Evolutionary conservation across 768 basidiomycete genomes (phyloP).

Genomic region (Agaricus blazei): DNA sequence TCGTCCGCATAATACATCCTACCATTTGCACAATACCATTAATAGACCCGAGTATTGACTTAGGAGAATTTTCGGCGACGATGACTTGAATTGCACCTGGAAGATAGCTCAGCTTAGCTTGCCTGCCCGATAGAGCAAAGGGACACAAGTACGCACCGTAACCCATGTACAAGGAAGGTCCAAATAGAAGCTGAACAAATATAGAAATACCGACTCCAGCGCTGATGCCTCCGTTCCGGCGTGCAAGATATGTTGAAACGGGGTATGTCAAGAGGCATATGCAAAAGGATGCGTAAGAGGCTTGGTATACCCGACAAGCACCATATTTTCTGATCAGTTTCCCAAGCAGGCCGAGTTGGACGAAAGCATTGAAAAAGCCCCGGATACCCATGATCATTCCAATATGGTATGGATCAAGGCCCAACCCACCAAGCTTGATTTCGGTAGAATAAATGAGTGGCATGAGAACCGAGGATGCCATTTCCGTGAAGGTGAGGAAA

Average conservation of each 20-base stretch:
- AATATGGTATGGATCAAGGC: slow-evolving; percentile 56
- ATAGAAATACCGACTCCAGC: slow-evolving; percentile 25
- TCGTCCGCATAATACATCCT: slow-evolving; percentile 39
- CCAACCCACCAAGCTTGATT: slow-evolving; percentile 56
- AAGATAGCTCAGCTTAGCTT: not conserved
- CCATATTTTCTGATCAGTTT: slow-evolving; percentile 49
- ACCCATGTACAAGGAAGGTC: slow-evolving; percentile 23
- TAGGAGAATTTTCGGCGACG: slow-evolving; percentile 35
- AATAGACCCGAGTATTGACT: slow-evolving; percentile 41
- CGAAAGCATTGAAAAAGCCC: slow-evolving; percentile 45
- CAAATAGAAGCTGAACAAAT: slow-evolving; percentile 27
- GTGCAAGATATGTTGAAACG: slow-evolving; percentile 26
- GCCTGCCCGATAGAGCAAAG: not conserved
- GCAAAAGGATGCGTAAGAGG: slow-evolving; percentile 23
- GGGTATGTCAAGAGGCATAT: slow-evolving; percentile 28
- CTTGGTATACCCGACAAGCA: slow-evolving; percentile 41
- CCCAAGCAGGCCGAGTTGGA: slow-evolving; percentile 50
- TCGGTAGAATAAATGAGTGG: slow-evolving; percentile 55
- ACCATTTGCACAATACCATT: slow-evolving; percentile 55
- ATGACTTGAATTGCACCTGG: slow-evolving; percentile 44
- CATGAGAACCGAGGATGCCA: slow-evolving; percentile 29
- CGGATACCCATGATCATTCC: slow-evolving; percentile 48
- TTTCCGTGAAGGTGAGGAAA: slow-evolving; percentile 33
- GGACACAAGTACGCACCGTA: slow-evolving; percentile 26
- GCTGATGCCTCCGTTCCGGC: slow-evolving; percentile 24